A percentile compares a stretch with the other conserved stretches of the same genome.
Conservation (phyloP, 352 stramenopile species). For the Thraustochytrium striatum region DNA sequence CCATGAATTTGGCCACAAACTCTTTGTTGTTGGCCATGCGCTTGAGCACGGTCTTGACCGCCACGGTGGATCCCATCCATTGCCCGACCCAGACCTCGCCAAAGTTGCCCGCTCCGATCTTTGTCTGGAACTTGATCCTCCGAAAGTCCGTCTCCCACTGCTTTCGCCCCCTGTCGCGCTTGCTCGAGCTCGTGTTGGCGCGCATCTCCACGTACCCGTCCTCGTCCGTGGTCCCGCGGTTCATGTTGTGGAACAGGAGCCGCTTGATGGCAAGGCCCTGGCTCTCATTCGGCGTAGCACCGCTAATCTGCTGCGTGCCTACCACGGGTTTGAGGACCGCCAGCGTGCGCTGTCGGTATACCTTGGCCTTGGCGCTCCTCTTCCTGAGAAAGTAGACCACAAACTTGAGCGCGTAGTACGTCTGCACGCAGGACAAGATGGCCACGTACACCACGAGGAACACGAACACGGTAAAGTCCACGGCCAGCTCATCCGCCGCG, state of each 20-base stretch:
- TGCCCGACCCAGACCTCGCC: conserved; percentile 45
- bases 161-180: background rate
- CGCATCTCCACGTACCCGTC: conserved; percentile 12
- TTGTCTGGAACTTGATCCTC: conserved; percentile 36
- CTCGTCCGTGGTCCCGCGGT: conserved; percentile 5
- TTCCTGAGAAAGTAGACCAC: too few relatives aligned
- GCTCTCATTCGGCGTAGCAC: too few relatives aligned
- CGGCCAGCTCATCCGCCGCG: too few relatives aligned
- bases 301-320: too few relatives aligned
- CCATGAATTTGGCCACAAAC: conserved; percentile 47
- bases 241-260: conserved; percentile 45
- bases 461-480: too few relatives aligned
- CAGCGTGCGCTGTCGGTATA: too few relatives aligned
- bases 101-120: conserved; percentile 54
- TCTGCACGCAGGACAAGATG: too few relatives aligned
- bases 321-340: too few relatives aligned
- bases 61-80: conserved; percentile 51
- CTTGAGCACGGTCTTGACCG: conserved; percentile 49
- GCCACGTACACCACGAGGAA: too few relatives aligned
- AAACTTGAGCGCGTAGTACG: too few relatives aligned
- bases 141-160: conserved; percentile 32
- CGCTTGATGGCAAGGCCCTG: conserved; percentile 34
- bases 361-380: too few relatives aligned
- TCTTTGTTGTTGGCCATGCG: conserved; percentile 39
- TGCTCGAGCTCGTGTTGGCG: background rate